These are phyloP conservation scores for Xylaria arbuscula DNA, from an alignment of 2,329 filamentous ascomycete genomes.

Conservation along the genomic window DNA sequence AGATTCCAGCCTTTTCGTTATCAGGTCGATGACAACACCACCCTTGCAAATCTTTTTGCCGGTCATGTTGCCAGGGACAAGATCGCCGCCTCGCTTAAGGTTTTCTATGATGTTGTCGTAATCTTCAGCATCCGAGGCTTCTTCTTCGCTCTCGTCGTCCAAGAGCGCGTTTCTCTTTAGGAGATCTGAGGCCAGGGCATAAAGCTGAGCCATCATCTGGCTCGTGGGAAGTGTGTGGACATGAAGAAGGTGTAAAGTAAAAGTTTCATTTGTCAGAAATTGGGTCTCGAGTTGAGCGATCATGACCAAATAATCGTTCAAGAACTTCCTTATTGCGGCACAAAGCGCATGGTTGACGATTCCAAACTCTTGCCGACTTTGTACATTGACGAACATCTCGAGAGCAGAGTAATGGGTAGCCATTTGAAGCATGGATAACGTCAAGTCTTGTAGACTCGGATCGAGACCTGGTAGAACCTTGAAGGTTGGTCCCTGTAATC, in stretches of 20 bases:
- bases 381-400: conserved; percentile 92
- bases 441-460: conserved; percentile 88
- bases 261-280: conserved; percentile 85
- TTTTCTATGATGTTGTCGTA: conserved; percentile 94
- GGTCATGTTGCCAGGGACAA: conserved; percentile 80
- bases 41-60: conserved; percentile 96
- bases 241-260: conserved; percentile 93
- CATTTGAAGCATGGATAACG: conserved; percentile 89
- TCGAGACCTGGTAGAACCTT: conserved; percentile 85
- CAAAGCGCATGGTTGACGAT: conserved; percentile 95
- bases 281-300: conserved; percentile 95
- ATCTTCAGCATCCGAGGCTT: conserved; percentile 77
- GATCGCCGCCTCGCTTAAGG: conserved; percentile 84
- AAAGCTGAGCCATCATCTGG: conserved; percentile 91
- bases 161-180: conserved; percentile 88
- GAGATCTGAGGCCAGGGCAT: conserved; percentile 86
- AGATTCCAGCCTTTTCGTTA: conserved; percentile 84
- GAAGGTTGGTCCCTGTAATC: conserved; percentile 84
- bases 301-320: conserved; percentile 94
- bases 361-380: conserved; percentile 92
- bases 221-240: conserved; percentile 90
- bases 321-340: conserved; percentile 88
- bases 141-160: conserved; percentile 79
- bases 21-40: conserved; percentile 89
- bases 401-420: conserved; percentile 93